phyloP scores from a whole-genome alignment of 2,329 filamentous ascomycete genomes.

The Rhinocladiella mackenziei region DNA sequence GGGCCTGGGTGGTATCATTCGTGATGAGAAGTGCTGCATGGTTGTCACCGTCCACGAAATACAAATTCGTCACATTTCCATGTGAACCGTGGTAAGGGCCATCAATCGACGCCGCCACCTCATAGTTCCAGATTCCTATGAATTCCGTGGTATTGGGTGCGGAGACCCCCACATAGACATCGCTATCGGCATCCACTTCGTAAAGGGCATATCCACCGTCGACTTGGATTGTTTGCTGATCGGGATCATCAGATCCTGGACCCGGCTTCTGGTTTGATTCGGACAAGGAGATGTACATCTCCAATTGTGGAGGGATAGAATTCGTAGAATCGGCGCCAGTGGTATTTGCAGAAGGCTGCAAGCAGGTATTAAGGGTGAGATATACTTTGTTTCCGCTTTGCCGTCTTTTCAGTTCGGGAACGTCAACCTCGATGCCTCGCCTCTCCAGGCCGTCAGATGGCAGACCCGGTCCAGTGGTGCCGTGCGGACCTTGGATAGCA shows the following conservation, averaged over 20 bases:
- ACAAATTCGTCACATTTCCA: slow-evolving; percentile 55
- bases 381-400: slow-evolving; percentile 50
- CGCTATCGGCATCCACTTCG: slow-evolving; percentile 57
- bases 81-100: slow-evolving; percentile 61
- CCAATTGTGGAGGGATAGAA: slow-evolving; percentile 64
- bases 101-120: slow-evolving; percentile 79
- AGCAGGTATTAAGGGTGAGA: slow-evolving; percentile 81
- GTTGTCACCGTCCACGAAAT: slow-evolving; percentile 81
- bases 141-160: slow-evolving; percentile 65
- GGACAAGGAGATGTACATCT: slow-evolving; percentile 70
- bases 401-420: slow-evolving; percentile 21
- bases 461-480: slow-evolving; percentile 35
- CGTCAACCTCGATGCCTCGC: slow-evolving; percentile 22
- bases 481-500: slow-evolving; percentile 48
- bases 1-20: slow-evolving; percentile 60
- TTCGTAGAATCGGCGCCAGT: slow-evolving; percentile 43
- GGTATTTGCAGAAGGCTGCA: slow-evolving; percentile 62
- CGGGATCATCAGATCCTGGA: slow-evolving; percentile 48
- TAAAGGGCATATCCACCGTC: slow-evolving; percentile 66
- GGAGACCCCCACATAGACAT: slow-evolving; percentile 72
- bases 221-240: slow-evolving; percentile 52
- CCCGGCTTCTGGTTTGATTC: slow-evolving; percentile 62
- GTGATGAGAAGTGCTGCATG: slow-evolving; percentile 75
- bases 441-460: slow-evolving; percentile 32
- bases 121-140: slow-evolving; percentile 68